Evolutionary conservation across 345 rosid species (phyloP).

Genomic region (Psidium friedrichsthalianum): DNA sequence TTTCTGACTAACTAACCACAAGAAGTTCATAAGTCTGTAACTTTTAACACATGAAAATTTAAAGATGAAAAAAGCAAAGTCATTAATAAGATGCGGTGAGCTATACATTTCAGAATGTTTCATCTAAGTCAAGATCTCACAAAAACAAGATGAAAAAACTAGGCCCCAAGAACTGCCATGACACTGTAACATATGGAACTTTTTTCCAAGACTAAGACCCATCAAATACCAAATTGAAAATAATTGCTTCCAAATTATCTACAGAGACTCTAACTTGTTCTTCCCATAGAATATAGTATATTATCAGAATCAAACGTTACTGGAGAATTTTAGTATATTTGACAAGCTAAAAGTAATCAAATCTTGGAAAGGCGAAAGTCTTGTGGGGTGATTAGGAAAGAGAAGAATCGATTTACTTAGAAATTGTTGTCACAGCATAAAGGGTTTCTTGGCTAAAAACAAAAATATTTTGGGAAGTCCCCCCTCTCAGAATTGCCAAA

Average conservation of each 20-base stretch:
- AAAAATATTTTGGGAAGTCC: not conserved
- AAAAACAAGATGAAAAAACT: not conserved
- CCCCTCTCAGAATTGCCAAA: not conserved
- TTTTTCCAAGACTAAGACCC: not conserved
- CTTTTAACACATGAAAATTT: conserved; percentile 2
- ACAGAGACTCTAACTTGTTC: not conserved
- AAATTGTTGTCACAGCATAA: not conserved
- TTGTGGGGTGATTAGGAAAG: not conserved
- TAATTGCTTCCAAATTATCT: not conserved
- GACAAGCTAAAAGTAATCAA: not conserved
- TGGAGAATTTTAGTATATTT: not conserved
- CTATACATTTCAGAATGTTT: not conserved
- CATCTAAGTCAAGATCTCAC: not conserved
- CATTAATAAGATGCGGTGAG: not conserved
- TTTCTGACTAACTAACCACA: conserved; percentile 97
- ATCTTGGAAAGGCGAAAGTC: not conserved
- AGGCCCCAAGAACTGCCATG: not conserved
- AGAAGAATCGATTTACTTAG: not conserved
- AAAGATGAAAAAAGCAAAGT: not conserved
- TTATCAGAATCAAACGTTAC: not conserved
- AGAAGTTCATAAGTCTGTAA: conserved; percentile 37
- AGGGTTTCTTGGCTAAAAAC: not conserved
- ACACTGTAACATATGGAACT: not conserved
- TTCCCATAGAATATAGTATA: not conserved
- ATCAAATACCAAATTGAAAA: not conserved